A percentile compares a stretch with the other conserved stretches of the same genome.
Conservation (phyloP, 1,139 yeast genomes). For the Suhomyces coccinellae region DNA sequence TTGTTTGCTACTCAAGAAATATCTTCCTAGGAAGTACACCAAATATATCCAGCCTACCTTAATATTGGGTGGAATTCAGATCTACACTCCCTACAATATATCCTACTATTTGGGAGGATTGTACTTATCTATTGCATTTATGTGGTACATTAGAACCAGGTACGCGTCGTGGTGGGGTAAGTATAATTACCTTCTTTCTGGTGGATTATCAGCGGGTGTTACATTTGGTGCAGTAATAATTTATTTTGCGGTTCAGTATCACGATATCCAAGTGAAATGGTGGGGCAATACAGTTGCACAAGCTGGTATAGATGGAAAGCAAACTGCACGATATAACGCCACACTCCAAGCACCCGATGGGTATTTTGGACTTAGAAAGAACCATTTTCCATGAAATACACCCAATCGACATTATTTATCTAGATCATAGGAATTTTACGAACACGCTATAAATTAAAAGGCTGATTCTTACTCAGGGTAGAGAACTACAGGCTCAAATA, state of each 20-base stretch:
- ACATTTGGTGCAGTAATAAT: constrained; percentile 21
- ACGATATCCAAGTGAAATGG: constrained; percentile 18
- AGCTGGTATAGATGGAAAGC: constrained; percentile 17
- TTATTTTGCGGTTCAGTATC: constrained; percentile 23
- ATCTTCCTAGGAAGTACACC: constrained; percentile 14
- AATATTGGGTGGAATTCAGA: constrained; percentile 20
- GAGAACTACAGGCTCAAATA: too few species aligned
- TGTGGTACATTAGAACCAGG: constrained; percentile 18
- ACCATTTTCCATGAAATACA: constrained; percentile 11
- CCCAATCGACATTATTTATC: background rate
- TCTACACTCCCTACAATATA: constrained; percentile 21
- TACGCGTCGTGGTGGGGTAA: constrained; percentile 22
- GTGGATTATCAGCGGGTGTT: constrained; percentile 22
- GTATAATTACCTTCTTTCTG: constrained; percentile 22
- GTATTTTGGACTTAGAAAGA: constrained; percentile 20
- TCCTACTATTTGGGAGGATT: constrained; percentile 19
- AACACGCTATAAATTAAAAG: too few species aligned
- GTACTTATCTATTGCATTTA: constrained; percentile 17
- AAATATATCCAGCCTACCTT: constrained; percentile 21
- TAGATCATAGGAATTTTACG: too few species aligned
- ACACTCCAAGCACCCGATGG: constrained; percentile 19
- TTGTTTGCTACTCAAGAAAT: constrained; percentile 27
- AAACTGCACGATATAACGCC: constrained; percentile 12
- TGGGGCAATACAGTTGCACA: constrained; percentile 20
- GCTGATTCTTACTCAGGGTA: too few species aligned